Base-by-base conservation (phyloP, 371 early-diverging fungal species). In the Blyttiomyces sp. region DNA sequence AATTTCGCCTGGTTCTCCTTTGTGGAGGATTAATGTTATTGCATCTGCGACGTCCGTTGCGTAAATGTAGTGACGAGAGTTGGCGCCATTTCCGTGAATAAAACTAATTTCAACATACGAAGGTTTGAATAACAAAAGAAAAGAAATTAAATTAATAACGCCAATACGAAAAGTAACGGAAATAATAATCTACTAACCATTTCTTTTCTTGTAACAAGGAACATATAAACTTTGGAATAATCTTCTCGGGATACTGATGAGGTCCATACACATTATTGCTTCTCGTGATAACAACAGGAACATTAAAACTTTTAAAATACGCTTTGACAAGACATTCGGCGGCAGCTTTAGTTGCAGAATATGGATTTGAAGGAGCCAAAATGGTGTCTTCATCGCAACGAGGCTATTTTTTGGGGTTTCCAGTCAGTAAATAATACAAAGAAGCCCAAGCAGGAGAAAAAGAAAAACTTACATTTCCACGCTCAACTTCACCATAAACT, bases 181-280 rank as follows among this genome's bases (percentile, higher is more conserved):
- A 53, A 34, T 42, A 7, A 0, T 7, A 28, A 21, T 46, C 27
- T 23, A 62, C 69, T 49, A 67, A 83, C 84, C 84, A 86, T 67
- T 85, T 85, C 17, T 74, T 74, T 23, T 75, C 77, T 23, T 74
- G 63, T 30, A 88, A 63, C n/a, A 91, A 57, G 49, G 81, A 83
- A 71, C 87, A 88, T 32, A 91, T 86, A 65, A 93, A 91, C 69
- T 91, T 93, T 2, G 92, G 89, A 35, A 90, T 89, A 44, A 91
- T 84, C 67, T 93, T 93, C 69, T 93, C 93, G 1, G 93, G 93
- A 57, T 88, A 93, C 68, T 91, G 92, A 50, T 82, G 81, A 3
- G 92, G 91, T 0, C 93, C 93, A 64, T 88, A 93, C 6, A 93
- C 84, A 64, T 93, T 93, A 68, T 91, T 91, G 55, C 87, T 85